Evolutionary conservation across 805 yeast genomes (phyloP).

Genomic region (Suhomyces kilbournensis): DNA sequence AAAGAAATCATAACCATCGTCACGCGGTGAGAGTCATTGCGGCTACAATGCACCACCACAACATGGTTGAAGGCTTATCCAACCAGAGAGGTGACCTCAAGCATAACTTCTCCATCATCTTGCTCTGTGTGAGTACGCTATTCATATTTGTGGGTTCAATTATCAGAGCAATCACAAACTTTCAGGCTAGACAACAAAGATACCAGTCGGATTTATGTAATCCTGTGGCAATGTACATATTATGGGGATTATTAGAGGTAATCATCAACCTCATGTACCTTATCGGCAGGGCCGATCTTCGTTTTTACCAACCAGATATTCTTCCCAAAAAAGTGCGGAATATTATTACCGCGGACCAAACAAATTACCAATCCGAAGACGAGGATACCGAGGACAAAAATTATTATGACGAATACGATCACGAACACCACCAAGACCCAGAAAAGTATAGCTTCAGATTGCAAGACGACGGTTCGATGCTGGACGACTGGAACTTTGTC

Average conservation of each 20-base stretch:
- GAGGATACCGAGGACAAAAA: conserved; percentile 1
- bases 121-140: conserved; percentile 46
- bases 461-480: background rate
- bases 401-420: background rate
- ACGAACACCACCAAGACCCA: background rate
- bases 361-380: conserved; percentile 9
- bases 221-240: conserved; percentile 60
- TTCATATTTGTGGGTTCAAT: conserved; percentile 50
- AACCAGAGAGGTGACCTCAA: conserved; percentile 40
- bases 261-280: conserved; percentile 55
- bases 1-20: conserved; percentile 45
- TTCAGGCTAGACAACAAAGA: conserved; percentile 26
- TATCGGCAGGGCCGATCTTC: conserved; percentile 66
- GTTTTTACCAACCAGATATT: conserved; percentile 76
- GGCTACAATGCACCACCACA: conserved; percentile 46
- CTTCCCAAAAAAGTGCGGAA: conserved; percentile 39
- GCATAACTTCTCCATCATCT: conserved; percentile 50
- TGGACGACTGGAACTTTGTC: conserved; percentile 12
- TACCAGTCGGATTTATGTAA: conserved; percentile 18
- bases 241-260: conserved; percentile 67
- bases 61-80: conserved; percentile 36
- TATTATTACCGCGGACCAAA: conserved; percentile 42
- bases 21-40: conserved; percentile 60
- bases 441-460: background rate
- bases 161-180: conserved; percentile 48